A percentile compares a stretch with the other conserved stretches of the same genome.
Evolutionary conservation across 179 eudicot species (phyloP).

Genomic region (Amaranthus tricolor): DNA sequence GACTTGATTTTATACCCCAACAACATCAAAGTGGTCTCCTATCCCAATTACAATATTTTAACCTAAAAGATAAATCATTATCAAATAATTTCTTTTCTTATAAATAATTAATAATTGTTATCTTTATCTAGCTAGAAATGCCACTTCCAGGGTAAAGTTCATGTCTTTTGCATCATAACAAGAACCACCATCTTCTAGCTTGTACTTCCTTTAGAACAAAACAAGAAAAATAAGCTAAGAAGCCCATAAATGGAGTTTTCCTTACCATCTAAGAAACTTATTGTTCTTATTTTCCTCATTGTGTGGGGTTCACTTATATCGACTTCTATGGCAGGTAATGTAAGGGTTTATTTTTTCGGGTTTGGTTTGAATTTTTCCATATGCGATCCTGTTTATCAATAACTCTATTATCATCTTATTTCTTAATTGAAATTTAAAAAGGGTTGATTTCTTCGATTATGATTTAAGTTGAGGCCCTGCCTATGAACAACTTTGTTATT

Average conservation of each 20-base stretch:
- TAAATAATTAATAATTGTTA: constrained; percentile 21
- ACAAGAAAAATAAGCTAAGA: background rate
- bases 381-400: too few relatives aligned
- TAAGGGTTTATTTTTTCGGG: background rate
- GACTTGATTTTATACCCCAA: constrained; percentile 77
- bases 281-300: constrained; percentile 47
- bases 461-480: too few relatives aligned
- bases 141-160: constrained; percentile 28
- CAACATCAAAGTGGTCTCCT: constrained; percentile 69
- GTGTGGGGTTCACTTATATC: constrained; percentile 49
- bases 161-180: constrained; percentile 26
- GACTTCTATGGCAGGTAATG: constrained; percentile 64
- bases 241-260: constrained; percentile 38
- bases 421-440: too few relatives aligned
- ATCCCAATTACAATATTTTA: constrained; percentile 39
- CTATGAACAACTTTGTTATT: too few relatives aligned
- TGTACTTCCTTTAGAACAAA: constrained; percentile 21
- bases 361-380: background rate
- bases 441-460: too few relatives aligned
- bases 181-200: constrained; percentile 10
- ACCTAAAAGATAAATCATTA: constrained; percentile 2
- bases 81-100: constrained; percentile 10
- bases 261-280: constrained; percentile 38
- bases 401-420: too few relatives aligned
- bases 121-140: constrained; percentile 29